Conservation (phyloP, 495 filamentous ascomycete species). For the Staphylotrichum longicolle region DNA sequence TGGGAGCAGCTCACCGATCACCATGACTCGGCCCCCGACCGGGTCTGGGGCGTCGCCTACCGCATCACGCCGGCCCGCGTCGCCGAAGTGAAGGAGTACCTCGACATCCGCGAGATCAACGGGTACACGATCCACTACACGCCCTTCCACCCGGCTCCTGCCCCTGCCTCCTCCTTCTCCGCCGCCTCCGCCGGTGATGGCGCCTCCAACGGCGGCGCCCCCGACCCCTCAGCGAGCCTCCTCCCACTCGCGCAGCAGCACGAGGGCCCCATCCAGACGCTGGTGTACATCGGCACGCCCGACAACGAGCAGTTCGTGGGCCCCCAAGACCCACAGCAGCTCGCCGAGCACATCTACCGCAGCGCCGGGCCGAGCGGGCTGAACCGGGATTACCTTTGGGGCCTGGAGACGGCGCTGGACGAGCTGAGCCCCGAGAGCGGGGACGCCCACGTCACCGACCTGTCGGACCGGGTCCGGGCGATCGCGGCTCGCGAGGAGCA, state of each 20-base stretch:
- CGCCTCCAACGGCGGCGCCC: conserved; percentile 8
- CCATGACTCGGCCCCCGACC: conserved; percentile 56
- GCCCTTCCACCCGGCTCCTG: conserved; percentile 61
- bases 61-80: conserved; percentile 73
- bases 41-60: conserved; percentile 91
- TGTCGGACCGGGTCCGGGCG: conserved; percentile 56
- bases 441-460: conserved; percentile 75
- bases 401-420: conserved; percentile 73
- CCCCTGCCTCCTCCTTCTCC: conserved; percentile 31
- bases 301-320: conserved; percentile 91
- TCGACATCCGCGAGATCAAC: conserved; percentile 96
- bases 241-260: too few relatives aligned
- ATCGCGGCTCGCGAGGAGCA: conserved; percentile 32
- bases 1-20: conserved; percentile 79
- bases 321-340: conserved; percentile 70
- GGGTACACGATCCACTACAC: conserved; percentile 91
- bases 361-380: conserved; percentile 81
- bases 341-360: conserved; percentile 80
- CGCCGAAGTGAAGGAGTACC: conserved; percentile 76
- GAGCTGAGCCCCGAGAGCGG: conserved; percentile 72
- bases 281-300: conserved; percentile 95
- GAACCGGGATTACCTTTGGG: conserved; percentile 87
- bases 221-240: not conserved
- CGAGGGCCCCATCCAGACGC: conserved; percentile 40
- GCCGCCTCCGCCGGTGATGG: conserved; percentile 33